These are phyloP conservation scores for Kwoniella bestiolae DNA, from an alignment of 768 basidiomycete species.

Conservation along the genomic window DNA sequence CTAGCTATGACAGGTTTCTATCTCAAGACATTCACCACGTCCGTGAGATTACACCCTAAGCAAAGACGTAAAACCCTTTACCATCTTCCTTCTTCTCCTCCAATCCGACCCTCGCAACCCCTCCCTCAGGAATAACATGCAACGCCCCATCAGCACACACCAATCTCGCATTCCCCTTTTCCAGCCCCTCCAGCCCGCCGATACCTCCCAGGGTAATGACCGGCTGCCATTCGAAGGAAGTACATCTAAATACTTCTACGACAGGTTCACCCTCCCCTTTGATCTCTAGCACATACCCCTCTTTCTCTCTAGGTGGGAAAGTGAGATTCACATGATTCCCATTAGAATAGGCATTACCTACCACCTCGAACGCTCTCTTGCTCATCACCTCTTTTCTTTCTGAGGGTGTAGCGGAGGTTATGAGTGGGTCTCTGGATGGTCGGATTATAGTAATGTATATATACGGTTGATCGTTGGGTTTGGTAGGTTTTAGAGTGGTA, in stretches of 20 bases:
- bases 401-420: slow-evolving; percentile 45
- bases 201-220: slow-evolving; percentile 61
- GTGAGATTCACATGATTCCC: slow-evolving; percentile 71
- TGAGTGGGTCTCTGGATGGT: slow-evolving; percentile 60
- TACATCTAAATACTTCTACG: slow-evolving; percentile 78
- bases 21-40: not conserved
- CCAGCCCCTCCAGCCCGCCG: slow-evolving; percentile 4
- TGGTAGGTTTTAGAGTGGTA: slow-evolving; percentile 73
- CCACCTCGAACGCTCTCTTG: slow-evolving; percentile 62
- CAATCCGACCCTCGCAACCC: slow-evolving; percentile 59
- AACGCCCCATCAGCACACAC: slow-evolving; percentile 82
- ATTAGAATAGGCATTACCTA: slow-evolving; percentile 74
- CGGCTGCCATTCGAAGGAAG: slow-evolving; percentile 90
- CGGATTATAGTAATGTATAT: slow-evolving; percentile 79
- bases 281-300: slow-evolving; percentile 60
- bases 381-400: slow-evolving; percentile 10
- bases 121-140: slow-evolving; percentile 66
- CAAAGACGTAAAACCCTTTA: slow-evolving; percentile 5
- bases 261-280: slow-evolving; percentile 63
- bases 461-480: slow-evolving; percentile 46
- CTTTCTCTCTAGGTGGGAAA: slow-evolving; percentile 59
- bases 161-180: slow-evolving; percentile 46
- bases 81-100: slow-evolving; percentile 53
- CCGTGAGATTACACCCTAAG: not conserved
- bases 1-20: too few relatives aligned